Evolutionary conservation across 202 grass and related monocot species (phyloP), one percentile per base, ranked within the genome.

Genomic region (Panicum virgatum): DNA sequence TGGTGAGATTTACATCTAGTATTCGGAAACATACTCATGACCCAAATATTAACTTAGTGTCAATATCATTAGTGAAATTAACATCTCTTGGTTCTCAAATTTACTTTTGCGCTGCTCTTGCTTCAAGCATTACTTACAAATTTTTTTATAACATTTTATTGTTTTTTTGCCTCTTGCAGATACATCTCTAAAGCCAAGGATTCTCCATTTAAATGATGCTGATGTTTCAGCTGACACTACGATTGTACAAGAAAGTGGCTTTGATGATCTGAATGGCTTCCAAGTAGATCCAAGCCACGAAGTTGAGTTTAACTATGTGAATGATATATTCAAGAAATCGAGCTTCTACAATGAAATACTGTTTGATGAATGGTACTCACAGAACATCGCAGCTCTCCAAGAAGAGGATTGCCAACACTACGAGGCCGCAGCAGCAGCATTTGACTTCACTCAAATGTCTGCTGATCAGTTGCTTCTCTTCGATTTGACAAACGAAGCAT

Each of bases 391-490:
- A 81, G 40, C 54, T 42, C 84, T 81, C 37, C 85, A 89, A 30
- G 73, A 92, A 47, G 88, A 72, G 12, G 80, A 83, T 18, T 76
- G 74, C 60, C 83, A 80, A 38, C 87, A 89, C 75, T 78, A 80
- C 20, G 94, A 90, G 26, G 82, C 74, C 1, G 82, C 79, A 2
- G 72, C 79, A 13, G 78, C 88, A 60, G 42, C 79, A 57, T 73
- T 82, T 56, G 77, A 84, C 56, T 80, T 84, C 61, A 80, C 86
- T 38, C 79, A 91, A 44, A 91, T 91, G 87, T 82, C 85, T 8
- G 65, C 90, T 75, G 90, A 96, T 74, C 85, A 90, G 51, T 76
- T 91, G n/a, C 84, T 92, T 83, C 82, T 98, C 25, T 90, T 91
- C 51, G 96, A 89, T 76, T 62, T 98, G 73, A 89, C 87, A 27